These are phyloP conservation scores for Dactylella cylindrospora DNA, from an alignment of 2,329 filamentous ascomycete genomes.

Conservation along the genomic window DNA sequence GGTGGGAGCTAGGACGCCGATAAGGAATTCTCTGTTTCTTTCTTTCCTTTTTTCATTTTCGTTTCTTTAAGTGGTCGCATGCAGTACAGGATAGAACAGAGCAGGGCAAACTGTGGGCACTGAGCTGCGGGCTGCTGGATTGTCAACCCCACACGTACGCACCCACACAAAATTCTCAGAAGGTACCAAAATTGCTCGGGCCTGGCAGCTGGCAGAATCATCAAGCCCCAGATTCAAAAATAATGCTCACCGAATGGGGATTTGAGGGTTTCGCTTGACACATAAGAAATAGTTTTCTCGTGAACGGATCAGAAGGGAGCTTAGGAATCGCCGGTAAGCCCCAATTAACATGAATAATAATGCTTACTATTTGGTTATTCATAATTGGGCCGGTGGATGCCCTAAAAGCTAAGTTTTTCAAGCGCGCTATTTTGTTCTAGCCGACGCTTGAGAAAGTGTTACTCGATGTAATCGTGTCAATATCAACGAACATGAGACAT, in stretches of 20 bases:
- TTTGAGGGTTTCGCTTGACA: conserved; percentile 22
- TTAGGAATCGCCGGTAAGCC: conserved; percentile 21
- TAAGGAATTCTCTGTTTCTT: conserved; percentile 17
- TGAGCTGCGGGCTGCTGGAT: too few species aligned
- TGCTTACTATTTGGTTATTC: conserved; percentile 26
- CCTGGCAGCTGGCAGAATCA: conserved; percentile 11
- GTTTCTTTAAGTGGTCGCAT: background rate
- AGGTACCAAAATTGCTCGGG: conserved; percentile 12
- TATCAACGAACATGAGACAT: too few species aligned
- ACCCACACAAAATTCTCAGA: too few species aligned
- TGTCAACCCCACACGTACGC: conserved; percentile 41
- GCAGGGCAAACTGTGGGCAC: too few species aligned
- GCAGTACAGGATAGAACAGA: too few species aligned
- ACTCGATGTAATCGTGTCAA: conserved; percentile 45
- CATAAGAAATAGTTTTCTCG: conserved; percentile 27
- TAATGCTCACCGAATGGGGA: conserved; percentile 26
- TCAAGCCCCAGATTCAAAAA: background rate
- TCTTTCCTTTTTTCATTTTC: conserved; percentile 5
- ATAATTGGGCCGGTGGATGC: conserved; percentile 36
- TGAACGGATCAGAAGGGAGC: conserved; percentile 5
- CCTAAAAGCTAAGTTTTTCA: too few species aligned
- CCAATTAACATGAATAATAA: conserved; percentile 2
- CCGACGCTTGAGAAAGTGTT: conserved; percentile 10
- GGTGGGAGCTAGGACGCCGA: conserved; percentile 39
- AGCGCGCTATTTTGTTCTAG: background rate